Evolutionary conservation across 129 eudicot genomes (phyloP), one percentile per base, ranked within the genome.

Genomic region (Tagetes erecta): DNA sequence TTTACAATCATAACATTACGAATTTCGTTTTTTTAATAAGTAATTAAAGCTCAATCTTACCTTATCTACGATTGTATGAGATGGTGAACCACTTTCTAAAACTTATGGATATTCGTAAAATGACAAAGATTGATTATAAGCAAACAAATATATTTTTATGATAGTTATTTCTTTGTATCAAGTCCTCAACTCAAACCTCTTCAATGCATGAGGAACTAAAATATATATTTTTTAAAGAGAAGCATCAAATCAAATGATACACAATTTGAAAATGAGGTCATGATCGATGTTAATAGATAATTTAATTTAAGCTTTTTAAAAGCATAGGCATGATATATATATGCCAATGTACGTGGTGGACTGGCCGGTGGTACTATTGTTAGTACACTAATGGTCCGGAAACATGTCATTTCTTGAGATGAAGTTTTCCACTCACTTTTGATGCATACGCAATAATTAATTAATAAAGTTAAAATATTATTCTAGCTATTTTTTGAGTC

Each of bases 381-480:
- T 31, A 50, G 82, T 78, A 70, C 82, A 37, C 35, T 69, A 44
- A 37, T 68, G 76, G 76, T 77, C 76, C 81, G 81, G 76, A 77
- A 39, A 40, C 62, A 60, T 50, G 82, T 70, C 76, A 66, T 70
- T 49, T 70, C 36, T 62, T 78, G 76, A 70, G 35, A 49, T 78
- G 66, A 78, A 70, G 34, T 31, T 66, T 66, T 76, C 73, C 80
- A 76, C 80, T 76, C 55, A 76, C 14, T 67, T 66, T 76, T 67
- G 68, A 52, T 38, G 39, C 44, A 76, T 40, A 67, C 31, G 41
- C 49, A 53, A 53, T 30, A 52, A 63, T 60, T 62, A 63, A 12
- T 57, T 66, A 20, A 20, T 20, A 20, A 20, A 20, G 27, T 20
- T 20, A 20, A 20, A 20, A 20, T 20, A 20, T 20, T 20, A 20